Evolutionary conservation across 2,329 filamentous ascomycete species (phyloP), one percentile per base, ranked within the genome.

Genomic region (Epichloe scottii): DNA sequence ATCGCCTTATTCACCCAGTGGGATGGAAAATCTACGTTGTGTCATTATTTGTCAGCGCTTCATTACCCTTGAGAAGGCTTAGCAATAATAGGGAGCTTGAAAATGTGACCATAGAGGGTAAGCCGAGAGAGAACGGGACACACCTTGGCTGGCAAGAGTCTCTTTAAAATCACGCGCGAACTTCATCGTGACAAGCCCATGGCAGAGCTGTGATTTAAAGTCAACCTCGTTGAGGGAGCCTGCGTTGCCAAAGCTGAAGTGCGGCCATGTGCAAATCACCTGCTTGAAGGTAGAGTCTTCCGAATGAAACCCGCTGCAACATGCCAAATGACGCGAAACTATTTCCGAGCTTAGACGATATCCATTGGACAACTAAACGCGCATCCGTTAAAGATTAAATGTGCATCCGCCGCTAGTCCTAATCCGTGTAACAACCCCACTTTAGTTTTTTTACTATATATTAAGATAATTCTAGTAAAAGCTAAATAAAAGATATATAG

Each of bases 121-220:
- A 3, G 19, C 26, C 46, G 12, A 34, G 15, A 3, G 48, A 34
- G 44, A 10, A 26, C 5, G 2, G 34, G 14, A 57, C 58, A 46
- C 56, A 74, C 73, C 70, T 66, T 87, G 84, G 56, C 73, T 77
- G 55, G 78, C 73, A 55, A 95, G 75, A 47, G 78, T 76, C 59
- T 84, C 78, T 62, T 83, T 81, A 64, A 89, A 93, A 61, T 83
- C 78, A 63, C 85, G 86, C 30, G 83, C 87, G 67, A 94, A 95
- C 74, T 95, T 95, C 89, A 95, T 95, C 50, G 57, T 51, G 46
- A 37, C 40, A 41, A 26, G 19, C 34, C 40, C 46, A 45, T 53
- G 12, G 12, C 44, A 45, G 8, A n/a, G 42, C 26, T 33, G 48
- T 39, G 35, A 6, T 23, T 39, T 4, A 34, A 42, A 26, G 15